Evolutionary conservation across 345 rosid genomes (phyloP), one percentile per base, ranked within the genome.

Genomic region (Clarkia xantiana): DNA sequence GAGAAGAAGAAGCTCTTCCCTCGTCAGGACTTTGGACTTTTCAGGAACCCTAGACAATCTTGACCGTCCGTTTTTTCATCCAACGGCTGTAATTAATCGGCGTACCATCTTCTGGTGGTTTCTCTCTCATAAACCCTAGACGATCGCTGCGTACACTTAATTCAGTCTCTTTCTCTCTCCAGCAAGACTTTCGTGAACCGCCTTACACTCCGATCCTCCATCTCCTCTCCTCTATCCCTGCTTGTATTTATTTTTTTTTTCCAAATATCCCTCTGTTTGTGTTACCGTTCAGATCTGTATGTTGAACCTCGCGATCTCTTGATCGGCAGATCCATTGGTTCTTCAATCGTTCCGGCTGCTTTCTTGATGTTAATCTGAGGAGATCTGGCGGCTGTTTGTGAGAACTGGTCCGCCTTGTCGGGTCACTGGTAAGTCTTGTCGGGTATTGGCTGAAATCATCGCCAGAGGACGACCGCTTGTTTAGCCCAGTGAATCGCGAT

Each of bases 121-220:
- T 29, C 42, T 45, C 60, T 49, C 49, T 53, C 76, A 71, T 76
- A 78, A 82, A 76, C 90, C 90, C 85, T 78, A 76, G 77, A 71
- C 69, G 22, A 45, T 19, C 14, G 41, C 19, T 56, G 11, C 52
- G 23, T 43, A 10, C 46, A 16, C 14, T 22, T 14, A 11, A 40
- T 19, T 43, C 56, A 25, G 18, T 50, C 20, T 23, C 22, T 20
- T 29, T 22, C 17, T 38, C 42, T 42, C 49, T 54, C 25, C 57
- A 47, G 57, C 77, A 51, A 42, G 66, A 63, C 44, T 18, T 66
- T 53, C 72, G 73, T 70, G 71, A 73, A 60, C 52, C 66, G 48
- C 60, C 23, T 49, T 25, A 10, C 15, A 23, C 44, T 43, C 52
- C 57, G 67, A 62, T 65, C 65, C 54, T 44, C 47, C 25, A 2